phyloP scores from a whole-genome alignment of 108 stramenopile species.

The Cyclostephanos invisitatus region DNA sequence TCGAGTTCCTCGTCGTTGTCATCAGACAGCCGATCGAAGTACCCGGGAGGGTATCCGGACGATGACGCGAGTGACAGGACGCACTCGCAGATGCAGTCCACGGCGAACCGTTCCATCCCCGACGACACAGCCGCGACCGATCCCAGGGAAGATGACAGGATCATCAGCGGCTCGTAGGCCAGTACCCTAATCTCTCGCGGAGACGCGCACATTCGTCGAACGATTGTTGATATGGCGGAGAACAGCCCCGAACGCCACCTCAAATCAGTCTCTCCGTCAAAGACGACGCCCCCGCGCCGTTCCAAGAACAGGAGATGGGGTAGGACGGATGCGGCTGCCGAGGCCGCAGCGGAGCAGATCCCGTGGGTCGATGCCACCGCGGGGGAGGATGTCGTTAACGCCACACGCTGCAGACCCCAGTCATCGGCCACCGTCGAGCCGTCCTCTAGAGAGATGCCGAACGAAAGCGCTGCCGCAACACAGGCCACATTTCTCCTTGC shows the following conservation, averaged over 20 bases:
- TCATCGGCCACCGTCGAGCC: constrained; percentile 7
- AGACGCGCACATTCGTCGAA: constrained; percentile 60
- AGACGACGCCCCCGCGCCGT: constrained; percentile 18
- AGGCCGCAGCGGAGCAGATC: constrained; percentile 58
- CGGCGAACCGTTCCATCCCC: constrained; percentile 31
- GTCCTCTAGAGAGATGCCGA: constrained; percentile 38
- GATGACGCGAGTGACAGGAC: constrained; percentile 56
- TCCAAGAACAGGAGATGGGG: constrained; percentile 66
- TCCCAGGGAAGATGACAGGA: constrained; percentile 53
- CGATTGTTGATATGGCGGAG: constrained; percentile 30
- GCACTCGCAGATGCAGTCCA: constrained; percentile 48
- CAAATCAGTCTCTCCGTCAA: neutral
- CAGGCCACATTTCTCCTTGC: constrained; percentile 69
- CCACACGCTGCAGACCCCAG: constrained; percentile 34
- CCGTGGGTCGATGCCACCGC: constrained; percentile 28
- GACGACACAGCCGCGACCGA: constrained; percentile 21
- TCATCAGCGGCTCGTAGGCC: constrained; percentile 69
- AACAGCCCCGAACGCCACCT: constrained; percentile 42
- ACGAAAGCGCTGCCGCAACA: constrained; percentile 44
- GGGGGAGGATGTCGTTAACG: constrained; percentile 18
- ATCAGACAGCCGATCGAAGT: constrained; percentile 60
- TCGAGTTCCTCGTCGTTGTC: constrained; percentile 83
- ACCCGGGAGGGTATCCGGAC: constrained; percentile 72
- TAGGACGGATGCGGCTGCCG: constrained; percentile 54
- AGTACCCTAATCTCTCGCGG: constrained; percentile 60